Percentiles rank a stretch among this genome's conserved stretches.
These are phyloP conservation scores for Zoysia pacifica DNA, from an alignment of 176 grass and related monocot species.

Conservation along the genomic window DNA sequence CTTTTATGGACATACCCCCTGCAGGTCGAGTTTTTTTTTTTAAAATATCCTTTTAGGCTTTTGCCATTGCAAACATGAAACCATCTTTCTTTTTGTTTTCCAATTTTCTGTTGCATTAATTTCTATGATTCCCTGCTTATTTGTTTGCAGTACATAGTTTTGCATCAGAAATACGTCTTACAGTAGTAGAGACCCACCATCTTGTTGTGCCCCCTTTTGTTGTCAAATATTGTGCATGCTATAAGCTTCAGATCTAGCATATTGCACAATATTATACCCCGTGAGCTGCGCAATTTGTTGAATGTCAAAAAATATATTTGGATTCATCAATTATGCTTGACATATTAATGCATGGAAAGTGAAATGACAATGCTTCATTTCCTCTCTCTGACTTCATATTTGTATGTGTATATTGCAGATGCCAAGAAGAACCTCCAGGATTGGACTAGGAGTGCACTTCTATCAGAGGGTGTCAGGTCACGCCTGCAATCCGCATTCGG, in stretches of 20 bases:
- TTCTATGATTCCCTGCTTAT: background rate
- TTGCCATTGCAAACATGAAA: background rate
- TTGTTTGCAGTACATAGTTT: background rate
- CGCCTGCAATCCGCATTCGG: conserved; percentile 80
- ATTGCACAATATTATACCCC: too few species aligned
- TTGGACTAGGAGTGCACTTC: conserved; percentile 57
- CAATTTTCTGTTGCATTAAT: background rate
- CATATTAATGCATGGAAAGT: too few species aligned
- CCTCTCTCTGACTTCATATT: background rate
- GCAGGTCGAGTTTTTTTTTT: too few species aligned
- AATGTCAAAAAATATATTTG: too few species aligned
- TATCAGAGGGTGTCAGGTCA: conserved; percentile 68
- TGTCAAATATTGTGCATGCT: background rate
- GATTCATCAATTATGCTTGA: too few species aligned
- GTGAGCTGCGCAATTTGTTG: too few species aligned
- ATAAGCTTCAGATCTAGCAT: background rate
- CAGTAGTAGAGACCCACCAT: background rate
- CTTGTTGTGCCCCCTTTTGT: conserved; percentile 1
- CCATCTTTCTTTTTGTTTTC: conserved; percentile 13
- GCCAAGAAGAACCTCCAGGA: conserved; percentile 87
- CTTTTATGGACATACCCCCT: background rate
- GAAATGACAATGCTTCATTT: background rate
- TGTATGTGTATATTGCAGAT: conserved; percentile 58
- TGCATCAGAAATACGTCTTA: background rate
- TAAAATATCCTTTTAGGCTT: too few species aligned